Base-by-base conservation (phyloP, 306 rosid species). In the Lupinus albus region DNA sequence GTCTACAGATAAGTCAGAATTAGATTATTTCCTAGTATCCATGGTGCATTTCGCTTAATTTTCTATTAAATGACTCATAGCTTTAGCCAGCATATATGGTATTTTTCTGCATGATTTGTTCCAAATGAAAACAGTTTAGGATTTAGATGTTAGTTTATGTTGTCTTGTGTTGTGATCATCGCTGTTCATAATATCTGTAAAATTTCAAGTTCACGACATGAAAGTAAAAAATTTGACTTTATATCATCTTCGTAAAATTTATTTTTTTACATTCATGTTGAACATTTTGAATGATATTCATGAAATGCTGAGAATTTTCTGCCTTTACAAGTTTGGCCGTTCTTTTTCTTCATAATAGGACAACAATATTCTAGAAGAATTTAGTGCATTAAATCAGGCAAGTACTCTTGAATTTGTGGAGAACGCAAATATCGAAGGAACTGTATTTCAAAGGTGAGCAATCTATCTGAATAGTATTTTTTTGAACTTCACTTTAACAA, bases 391-490 rank as follows among this genome's bases (percentile, higher is more conserved):
- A 42, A 64, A 82, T 74, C 78, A 65, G 79, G 82, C 96, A 16
- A 83, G 86, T 38, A 78, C 79, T 28, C 88, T 89, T 57, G 75
- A 82, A 18, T 82, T 89, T 71, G 5, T 48, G n/a, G 64, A 67
- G 35, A 76, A 79, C 8, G 64, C 71, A 38, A 59, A 64, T 66
- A 56, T 82, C 45, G 80, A 86, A 71, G 89, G 85, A 80, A 82
- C 83, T 36, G 49, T 87, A 18, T 87, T 87, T 78, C 81, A 82
- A 67, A 89, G 86, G 96, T 87, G 76, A 15, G 38, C 11, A 12
- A 11, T 32, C 66, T 33, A 20, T 55, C 3, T 4, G 6, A 32
- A 7, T 66, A 18, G 33, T 47, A 25, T 54, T 48, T 44, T 44
- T 53, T 46, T 72, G 66, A 28, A 32, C 33, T 17, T 51, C 57